Base-by-base conservation (phyloP, 202 grass and related monocot species). In the Carex sylvatica region DNA sequence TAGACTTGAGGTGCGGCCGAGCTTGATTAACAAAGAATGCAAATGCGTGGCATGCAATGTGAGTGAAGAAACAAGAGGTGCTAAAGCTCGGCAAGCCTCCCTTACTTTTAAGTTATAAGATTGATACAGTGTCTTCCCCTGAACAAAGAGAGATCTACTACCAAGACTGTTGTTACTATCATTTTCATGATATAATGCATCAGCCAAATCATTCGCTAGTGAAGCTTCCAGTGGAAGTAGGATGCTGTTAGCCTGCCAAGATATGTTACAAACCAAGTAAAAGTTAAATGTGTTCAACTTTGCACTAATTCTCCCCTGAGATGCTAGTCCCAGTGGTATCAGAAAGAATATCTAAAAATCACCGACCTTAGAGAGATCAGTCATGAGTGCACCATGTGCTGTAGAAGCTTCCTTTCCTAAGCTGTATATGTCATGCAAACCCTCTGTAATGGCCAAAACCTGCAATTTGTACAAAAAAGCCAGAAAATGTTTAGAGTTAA, bases 381-480 rank as follows among this genome's bases (percentile, higher is more conserved):
- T 65, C 87, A 87, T 88, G 78, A 98, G 85, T 36, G 90, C 90
- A 87, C 83, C 87, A 86, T 98, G 95, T 67, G 90, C 72, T 38
- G 80, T 76, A 86, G 90, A 87, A 80, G 92, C 88, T 87, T 95
- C 90, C 80, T 95, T 94, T 78, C 92, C 90, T 74, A 98, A 83
- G 74, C 77, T 81, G 78, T 91, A 93, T 58, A 98, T 84, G 85
- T 98, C 95, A 83, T 94, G 90, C 67, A 98, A 87, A 65, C 89
- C 92, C 81, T 98, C 95, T 83, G 87, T 91, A 88, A 98, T 98
- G 84, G 92, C 88, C 79, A 98, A 90, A 78, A 98, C 90, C 95
- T 98, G 70, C 44, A 98, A 47, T 42, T 65, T 65, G 42, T 46
- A 66, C 22, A 64, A 73, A 91, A 31, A 65, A 81, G 35, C 19